Conservation (phyloP, 257 asterid species). For the Capsicum pubescens region DNA sequence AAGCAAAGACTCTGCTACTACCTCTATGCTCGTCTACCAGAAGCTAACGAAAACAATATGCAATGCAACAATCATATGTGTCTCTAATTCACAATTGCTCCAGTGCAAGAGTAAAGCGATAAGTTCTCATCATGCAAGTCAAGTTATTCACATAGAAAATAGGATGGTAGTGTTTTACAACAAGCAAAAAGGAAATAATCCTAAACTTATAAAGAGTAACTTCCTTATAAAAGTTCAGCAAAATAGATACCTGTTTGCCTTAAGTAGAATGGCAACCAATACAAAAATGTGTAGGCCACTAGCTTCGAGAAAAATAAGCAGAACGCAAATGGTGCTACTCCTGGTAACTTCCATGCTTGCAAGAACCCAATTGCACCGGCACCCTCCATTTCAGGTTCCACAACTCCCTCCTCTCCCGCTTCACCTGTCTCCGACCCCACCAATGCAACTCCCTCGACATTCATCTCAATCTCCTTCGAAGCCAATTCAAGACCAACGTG, state of each 20-base stretch:
- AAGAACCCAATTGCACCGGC: constrained; percentile 76
- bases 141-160: background rate
- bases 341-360: constrained; percentile 92
- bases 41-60: background rate
- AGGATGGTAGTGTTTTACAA: background rate
- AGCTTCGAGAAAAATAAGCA: constrained; percentile 97
- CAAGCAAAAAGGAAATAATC: background rate
- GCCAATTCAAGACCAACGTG: constrained; percentile 59
- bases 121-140: background rate
- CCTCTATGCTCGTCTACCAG: background rate
- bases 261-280: constrained; percentile 96
- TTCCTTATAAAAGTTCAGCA: background rate
- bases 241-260: constrained; percentile 76
- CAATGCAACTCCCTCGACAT: constrained; percentile 69
- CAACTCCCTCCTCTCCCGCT: constrained; percentile 38
- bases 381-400: constrained; percentile 43
- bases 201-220: background rate
- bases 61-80: background rate
- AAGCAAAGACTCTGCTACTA: background rate
- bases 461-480: constrained; percentile 60
- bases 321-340: constrained; percentile 78
- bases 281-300: constrained; percentile 91
- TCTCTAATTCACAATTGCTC: background rate
- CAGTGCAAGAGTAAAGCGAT: too few species aligned
- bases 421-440: constrained; percentile 54